Evolutionary conservation across 2,329 filamentous ascomycete genomes (phyloP).

Genomic region (Penicillium occitanis): DNA sequence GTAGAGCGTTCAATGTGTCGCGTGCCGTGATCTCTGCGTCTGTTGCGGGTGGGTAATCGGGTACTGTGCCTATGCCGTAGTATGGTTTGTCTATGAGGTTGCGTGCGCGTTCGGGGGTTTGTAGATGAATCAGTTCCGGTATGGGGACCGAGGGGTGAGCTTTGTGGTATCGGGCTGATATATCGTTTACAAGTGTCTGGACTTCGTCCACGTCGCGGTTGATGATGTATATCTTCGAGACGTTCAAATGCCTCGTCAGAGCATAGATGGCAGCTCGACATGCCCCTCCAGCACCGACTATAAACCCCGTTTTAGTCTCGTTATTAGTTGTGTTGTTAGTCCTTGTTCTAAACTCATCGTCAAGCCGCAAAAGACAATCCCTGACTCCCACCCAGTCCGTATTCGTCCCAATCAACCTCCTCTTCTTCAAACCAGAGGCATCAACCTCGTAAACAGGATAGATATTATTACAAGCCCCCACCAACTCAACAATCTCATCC

Average conservation of each 20-base stretch:
- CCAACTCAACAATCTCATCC: slow-evolving; percentile 3
- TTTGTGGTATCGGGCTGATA: not conserved
- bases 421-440: not conserved
- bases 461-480: slow-evolving; percentile 5
- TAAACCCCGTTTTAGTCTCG: not conserved
- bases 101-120: not conserved
- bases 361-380: slow-evolving; percentile 1
- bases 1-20: not conserved
- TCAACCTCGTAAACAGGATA: not conserved
- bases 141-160: not conserved
- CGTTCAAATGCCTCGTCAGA: not conserved
- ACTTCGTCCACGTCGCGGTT: not conserved
- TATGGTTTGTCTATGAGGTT: not conserved
- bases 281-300: not conserved
- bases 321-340: no score
- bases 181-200: not conserved
- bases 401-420: not conserved
- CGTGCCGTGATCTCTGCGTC: slow-evolving; percentile 2
- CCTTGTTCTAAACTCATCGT: not conserved
- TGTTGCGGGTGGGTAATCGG: not conserved
- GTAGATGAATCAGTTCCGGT: not conserved
- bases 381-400: not conserved
- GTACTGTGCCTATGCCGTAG: not conserved
- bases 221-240: not conserved
- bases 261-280: slow-evolving; percentile 1